Evolutionary conservation across 2,329 filamentous ascomycete species (phyloP).

Genomic region (Epichloe uncinata): DNA sequence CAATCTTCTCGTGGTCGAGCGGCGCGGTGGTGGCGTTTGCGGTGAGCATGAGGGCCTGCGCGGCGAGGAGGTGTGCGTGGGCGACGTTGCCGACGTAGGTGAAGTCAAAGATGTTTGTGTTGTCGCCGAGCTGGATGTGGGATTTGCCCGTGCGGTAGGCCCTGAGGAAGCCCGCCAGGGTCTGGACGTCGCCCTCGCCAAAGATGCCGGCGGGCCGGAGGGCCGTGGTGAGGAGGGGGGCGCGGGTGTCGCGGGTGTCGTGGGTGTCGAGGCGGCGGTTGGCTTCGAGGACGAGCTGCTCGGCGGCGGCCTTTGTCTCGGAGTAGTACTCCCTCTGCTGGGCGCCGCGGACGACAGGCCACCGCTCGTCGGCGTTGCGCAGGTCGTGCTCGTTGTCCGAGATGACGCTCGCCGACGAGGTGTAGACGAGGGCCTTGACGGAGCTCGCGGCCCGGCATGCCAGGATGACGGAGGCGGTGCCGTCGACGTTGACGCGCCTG

Average conservation of each 20-base stretch:
- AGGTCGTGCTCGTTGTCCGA: conserved; percentile 71
- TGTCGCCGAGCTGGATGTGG: conserved; percentile 65
- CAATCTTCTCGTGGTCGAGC: conserved; percentile 60
- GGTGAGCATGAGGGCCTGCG: conserved; percentile 55
- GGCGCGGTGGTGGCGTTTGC: conserved; percentile 41
- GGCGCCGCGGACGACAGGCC: conserved; percentile 60
- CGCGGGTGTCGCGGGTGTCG: conserved; percentile 22
- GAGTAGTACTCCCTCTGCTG: conserved; percentile 74
- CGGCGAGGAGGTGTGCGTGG: conserved; percentile 73
- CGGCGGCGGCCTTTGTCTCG: conserved; percentile 66
- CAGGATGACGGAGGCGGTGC: conserved; percentile 64
- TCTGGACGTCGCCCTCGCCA: conserved; percentile 73
- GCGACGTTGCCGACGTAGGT: conserved; percentile 51
- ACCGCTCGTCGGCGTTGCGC: conserved; percentile 72
- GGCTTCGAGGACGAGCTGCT: conserved; percentile 64
- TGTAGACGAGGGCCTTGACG: conserved; percentile 79
- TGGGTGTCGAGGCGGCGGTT: conserved; percentile 46
- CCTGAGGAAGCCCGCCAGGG: conserved; percentile 60
- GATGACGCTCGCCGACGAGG: conserved; percentile 76
- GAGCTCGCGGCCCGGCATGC: conserved; percentile 42
- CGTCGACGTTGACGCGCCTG: conserved; percentile 75
- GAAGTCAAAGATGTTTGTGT: conserved; percentile 50
- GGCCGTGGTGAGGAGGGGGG: conserved; percentile 58
- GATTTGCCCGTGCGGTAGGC: conserved; percentile 57
- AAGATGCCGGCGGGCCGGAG: conserved; percentile 84